Evolutionary conservation across 2,329 filamentous ascomycete species (phyloP).

Genomic region (Setomelanomma holmii): DNA sequence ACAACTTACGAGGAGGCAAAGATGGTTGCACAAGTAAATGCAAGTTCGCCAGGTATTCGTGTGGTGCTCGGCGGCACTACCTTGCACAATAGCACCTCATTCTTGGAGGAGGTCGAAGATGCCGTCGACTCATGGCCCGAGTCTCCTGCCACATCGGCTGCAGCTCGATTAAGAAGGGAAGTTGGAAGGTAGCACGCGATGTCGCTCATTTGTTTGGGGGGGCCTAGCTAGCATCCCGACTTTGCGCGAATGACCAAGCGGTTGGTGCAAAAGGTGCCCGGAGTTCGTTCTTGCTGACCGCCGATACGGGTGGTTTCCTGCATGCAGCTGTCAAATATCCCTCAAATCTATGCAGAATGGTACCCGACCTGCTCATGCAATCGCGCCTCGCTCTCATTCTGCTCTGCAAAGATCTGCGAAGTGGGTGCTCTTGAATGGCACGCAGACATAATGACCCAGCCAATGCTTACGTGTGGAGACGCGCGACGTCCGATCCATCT

Average conservation of each 20-base stretch:
- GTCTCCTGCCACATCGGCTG: constrained; percentile 57
- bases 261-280: background rate
- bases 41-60: constrained; percentile 83
- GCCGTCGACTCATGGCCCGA: constrained; percentile 88
- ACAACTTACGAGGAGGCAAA: constrained; percentile 97
- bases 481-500: background rate
- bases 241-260: background rate
- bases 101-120: constrained; percentile 91
- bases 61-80: constrained; percentile 89
- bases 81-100: constrained; percentile 86
- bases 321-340: background rate
- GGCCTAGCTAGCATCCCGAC: constrained; percentile 1
- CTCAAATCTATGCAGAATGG: background rate
- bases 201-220: background rate
- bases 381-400: background rate
- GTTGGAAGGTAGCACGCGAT: constrained; percentile 55
- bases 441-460: too few species aligned
- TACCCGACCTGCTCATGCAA: background rate
- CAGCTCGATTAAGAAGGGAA: constrained; percentile 68
- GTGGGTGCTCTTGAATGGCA: too few species aligned
- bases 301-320: background rate
- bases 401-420: background rate
- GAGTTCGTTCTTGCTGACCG: background rate
- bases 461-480: too few species aligned
- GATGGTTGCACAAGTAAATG: constrained; percentile 93